Evolutionary conservation across 768 basidiomycete species (phyloP).

Genomic region (Amanita fuliginea): DNA sequence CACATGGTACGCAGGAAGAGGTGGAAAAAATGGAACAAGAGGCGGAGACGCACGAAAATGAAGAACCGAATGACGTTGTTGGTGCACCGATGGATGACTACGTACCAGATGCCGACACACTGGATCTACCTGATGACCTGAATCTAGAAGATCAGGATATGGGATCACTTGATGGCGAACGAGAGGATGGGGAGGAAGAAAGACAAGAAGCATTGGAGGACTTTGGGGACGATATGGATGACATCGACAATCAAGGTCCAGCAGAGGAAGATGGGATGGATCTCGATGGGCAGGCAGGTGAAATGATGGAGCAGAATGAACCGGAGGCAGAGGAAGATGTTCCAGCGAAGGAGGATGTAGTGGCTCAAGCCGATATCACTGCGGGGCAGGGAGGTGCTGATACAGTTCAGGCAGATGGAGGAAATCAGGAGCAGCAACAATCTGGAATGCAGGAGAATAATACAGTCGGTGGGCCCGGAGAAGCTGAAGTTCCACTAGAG

Average conservation of each 20-base stretch:
- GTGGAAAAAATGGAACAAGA: constrained; percentile 14
- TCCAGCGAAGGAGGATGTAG: constrained; percentile 17
- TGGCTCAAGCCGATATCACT: constrained; percentile 32
- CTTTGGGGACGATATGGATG: constrained; percentile 23
- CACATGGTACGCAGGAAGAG: constrained; percentile 9
- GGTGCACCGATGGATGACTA: constrained; percentile 69
- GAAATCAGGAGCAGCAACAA: constrained; percentile 19
- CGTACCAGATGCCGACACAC: constrained; percentile 66
- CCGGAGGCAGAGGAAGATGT: constrained; percentile 20
- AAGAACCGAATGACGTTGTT: constrained; percentile 34
- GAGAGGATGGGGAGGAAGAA: constrained; percentile 20
- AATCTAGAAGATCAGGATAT: constrained; percentile 40
- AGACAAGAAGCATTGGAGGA: constrained; percentile 22
- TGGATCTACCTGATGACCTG: constrained; percentile 87
- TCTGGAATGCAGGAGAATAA: constrained; percentile 21
- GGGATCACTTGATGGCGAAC: constrained; percentile 10
- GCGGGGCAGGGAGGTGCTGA: constrained; percentile 29
- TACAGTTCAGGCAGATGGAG: constrained; percentile 17
- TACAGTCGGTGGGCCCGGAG: constrained; percentile 17
- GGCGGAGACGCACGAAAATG: constrained; percentile 21
- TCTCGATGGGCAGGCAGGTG: constrained; percentile 20
- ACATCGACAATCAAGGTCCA: constrained; percentile 19
- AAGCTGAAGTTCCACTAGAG: constrained; percentile 8
- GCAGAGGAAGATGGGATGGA: constrained; percentile 10
- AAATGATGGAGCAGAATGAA: constrained; percentile 19